A percentile compares a stretch with the other conserved stretches of the same genome.
These are phyloP conservation scores for Jackrogersella minutella DNA, from an alignment of 495 filamentous ascomycete genomes.

Conservation along the genomic window DNA sequence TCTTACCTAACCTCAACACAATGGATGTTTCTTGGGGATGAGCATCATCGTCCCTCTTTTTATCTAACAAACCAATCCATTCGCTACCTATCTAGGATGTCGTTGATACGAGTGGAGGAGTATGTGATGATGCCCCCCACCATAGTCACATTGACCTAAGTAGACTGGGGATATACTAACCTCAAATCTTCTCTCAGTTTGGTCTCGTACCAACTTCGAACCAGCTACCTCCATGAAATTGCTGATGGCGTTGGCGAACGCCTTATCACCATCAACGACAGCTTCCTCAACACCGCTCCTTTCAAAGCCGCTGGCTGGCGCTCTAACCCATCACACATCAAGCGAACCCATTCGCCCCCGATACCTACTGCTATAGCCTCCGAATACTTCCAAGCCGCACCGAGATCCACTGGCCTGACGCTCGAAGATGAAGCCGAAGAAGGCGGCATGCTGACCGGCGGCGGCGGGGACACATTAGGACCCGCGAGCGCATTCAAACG, in stretches of 20 bases:
- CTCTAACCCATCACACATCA: constrained; percentile 75
- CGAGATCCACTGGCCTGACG: constrained; percentile 57
- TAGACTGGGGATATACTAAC: constrained; percentile 14
- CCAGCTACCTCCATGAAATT: constrained; percentile 86
- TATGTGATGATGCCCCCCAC: constrained; percentile 57
- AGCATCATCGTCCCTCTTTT: constrained; percentile 9
- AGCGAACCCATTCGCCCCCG: constrained; percentile 93
- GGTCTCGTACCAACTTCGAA: constrained; percentile 91
- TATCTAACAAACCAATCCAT: constrained; percentile 8
- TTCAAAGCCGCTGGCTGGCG: constrained; percentile 97
- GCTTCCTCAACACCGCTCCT: constrained; percentile 89
- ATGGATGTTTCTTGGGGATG: constrained; percentile 30
- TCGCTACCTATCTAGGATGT: constrained; percentile 64
- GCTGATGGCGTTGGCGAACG: constrained; percentile 97
- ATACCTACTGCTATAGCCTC: constrained; percentile 90
- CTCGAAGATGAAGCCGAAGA: constrained; percentile 83
- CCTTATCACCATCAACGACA: constrained; percentile 89
- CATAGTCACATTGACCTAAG: constrained; percentile 5
- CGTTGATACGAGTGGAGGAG: constrained; percentile 97
- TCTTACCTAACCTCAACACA: not conserved
- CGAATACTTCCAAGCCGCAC: constrained; percentile 86
- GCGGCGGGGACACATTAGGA: constrained; percentile 76
- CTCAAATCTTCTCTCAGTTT: constrained; percentile 62
- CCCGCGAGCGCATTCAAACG: constrained; percentile 67
- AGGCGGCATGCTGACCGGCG: constrained; percentile 78